Percentiles rank a stretch among this genome's conserved stretches.
Conservation (phyloP, 148 eudicot species). For the Oxyria digyna region DNA sequence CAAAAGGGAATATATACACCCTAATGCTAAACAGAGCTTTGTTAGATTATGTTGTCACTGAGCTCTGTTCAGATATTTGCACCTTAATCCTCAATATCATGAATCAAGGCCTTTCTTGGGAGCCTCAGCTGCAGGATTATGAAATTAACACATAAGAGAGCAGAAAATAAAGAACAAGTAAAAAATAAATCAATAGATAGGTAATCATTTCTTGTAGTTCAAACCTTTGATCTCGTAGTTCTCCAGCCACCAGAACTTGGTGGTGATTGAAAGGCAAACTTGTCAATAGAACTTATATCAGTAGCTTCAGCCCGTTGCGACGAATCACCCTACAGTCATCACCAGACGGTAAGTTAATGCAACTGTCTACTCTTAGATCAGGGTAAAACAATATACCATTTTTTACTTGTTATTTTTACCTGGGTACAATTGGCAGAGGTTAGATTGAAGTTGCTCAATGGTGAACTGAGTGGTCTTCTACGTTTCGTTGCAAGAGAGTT, state of each 20-base stretch:
- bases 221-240: slow-evolving; percentile 61
- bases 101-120: slow-evolving; percentile 34
- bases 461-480: slow-evolving; percentile 33
- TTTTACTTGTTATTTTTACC: slow-evolving; percentile 13
- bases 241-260: slow-evolving; percentile 68
- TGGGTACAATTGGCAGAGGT: slow-evolving; percentile 16
- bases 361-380: neutral
- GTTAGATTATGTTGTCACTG: neutral
- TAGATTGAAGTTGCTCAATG: slow-evolving; percentile 18
- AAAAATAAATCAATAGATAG: neutral
- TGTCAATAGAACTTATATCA: slow-evolving; percentile 31
- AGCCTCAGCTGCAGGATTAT: slow-evolving; percentile 40
- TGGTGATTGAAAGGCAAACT: slow-evolving; percentile 38
- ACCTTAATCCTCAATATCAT: neutral
- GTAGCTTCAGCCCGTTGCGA: slow-evolving; percentile 10
- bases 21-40: neutral
- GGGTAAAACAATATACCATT: slow-evolving; percentile 6
- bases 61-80: neutral
- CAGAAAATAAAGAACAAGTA: neutral
- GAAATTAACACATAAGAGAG: neutral
- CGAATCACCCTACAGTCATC: slow-evolving; percentile 28
- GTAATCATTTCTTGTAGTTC: neutral
- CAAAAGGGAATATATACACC: neutral
- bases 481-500: slow-evolving; percentile 61
- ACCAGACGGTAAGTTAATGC: neutral